Evolutionary conservation across 108 stramenopile species (phyloP).

Genomic region (Heterococcus sp.): DNA sequence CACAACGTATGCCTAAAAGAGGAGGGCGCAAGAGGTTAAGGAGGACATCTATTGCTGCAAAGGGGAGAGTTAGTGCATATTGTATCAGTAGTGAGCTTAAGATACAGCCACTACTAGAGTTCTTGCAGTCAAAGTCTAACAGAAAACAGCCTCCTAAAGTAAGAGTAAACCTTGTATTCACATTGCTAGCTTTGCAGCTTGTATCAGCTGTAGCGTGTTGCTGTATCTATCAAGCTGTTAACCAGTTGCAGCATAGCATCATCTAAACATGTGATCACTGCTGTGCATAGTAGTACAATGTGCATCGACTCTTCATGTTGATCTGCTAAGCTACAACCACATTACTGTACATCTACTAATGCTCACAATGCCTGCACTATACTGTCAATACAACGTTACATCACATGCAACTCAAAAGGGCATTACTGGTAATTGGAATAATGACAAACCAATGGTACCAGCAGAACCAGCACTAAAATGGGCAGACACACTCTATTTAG

Average conservation of each 20-base stretch:
- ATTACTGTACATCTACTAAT: no score
- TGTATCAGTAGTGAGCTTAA: conserved; percentile 21
- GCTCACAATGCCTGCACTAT: no score
- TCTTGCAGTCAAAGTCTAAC: conserved; percentile 16
- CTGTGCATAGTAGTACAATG: no score
- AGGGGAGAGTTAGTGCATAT: conserved; percentile 22
- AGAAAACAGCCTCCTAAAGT: neutral
- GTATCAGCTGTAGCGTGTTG: neutral
- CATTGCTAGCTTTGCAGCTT: neutral
- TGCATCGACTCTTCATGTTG: no score
- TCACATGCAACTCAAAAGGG: no score
- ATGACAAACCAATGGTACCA: no score
- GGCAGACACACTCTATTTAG: conserved; percentile 37
- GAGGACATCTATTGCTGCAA: neutral
- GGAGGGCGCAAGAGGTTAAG: conserved; percentile 38
- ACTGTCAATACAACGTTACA: no score
- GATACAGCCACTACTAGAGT: conserved; percentile 22
- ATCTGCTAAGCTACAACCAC: no score
- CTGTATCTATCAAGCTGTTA: neutral
- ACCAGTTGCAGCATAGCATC: no score
- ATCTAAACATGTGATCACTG: no score
- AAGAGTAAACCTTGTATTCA: neutral
- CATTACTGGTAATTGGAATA: no score
- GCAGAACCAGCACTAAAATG: no score
- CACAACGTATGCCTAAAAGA: conserved; percentile 45